Base-by-base conservation (phyloP, 1,284 basidiomycete genomes). In the Cryptococcus sp. region DNA sequence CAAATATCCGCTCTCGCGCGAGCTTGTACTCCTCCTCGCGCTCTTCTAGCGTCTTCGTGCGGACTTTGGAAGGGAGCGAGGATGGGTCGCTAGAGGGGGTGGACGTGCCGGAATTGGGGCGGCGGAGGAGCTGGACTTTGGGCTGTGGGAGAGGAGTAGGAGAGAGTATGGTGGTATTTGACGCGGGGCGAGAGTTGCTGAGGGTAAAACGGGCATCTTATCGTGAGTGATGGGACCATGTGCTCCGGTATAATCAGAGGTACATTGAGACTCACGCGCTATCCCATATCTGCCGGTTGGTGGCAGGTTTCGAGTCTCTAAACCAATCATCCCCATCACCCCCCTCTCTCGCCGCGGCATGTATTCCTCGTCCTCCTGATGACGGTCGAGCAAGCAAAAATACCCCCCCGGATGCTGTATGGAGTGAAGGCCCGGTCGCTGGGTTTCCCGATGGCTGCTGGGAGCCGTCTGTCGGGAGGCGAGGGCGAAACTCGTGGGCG, bases 251-350 rank as follows among this genome's bases (percentile, higher is more conserved):
- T 37, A 23, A 38, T 12, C 3, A 33, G 12, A 15, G 40, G 20
- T 15, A 18, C 40, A 24, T 33, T 21, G 35, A 23, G 18, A 64
- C 70, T 64, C 50, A 72, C 70, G 70, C 70, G 45, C 62, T 61
- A 36, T 72, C 66, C 72, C 72, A 74, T 54, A 74, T 64, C 46
- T 70, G 64, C 18, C 69, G 52, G 57, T 71, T 72, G 20, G 61
- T 60, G 43, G 54, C 55, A 37, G 59, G 60, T 15, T 55, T 61
- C 21, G 52, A 38, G 21, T 60, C 66, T 46, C 67, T 38, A 33
- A 69, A 67, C 70, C 69, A 73, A 16, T 70, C 71, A 36, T 70
- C 67, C 18, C 57, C 66, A 36, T 64, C 63, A 13, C 40, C 59
- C 28, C 28, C 28, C 5, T 9, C 28, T 33, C 28, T 4, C 28